These are phyloP conservation scores for Geotrichum histeridarum DNA, from an alignment of 1,139 yeast species.

Conservation along the genomic window DNA sequence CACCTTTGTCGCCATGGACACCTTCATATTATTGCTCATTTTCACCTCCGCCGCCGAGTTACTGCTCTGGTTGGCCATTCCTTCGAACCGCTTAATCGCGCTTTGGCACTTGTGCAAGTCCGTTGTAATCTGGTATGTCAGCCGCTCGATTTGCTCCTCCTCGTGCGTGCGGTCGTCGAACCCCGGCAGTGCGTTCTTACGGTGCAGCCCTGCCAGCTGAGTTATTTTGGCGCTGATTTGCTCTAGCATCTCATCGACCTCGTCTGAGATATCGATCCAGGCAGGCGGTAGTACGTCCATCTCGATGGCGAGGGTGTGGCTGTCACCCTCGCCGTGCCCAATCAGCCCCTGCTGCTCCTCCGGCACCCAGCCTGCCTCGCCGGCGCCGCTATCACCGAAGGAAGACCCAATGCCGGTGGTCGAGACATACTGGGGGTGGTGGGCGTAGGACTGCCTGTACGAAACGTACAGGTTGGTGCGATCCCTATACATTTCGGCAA, in stretches of 20 bases:
- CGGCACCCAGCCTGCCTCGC: conserved; percentile 43
- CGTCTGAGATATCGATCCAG: conserved; percentile 67
- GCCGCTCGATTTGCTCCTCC: conserved; percentile 69
- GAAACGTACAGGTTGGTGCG: conserved; percentile 43
- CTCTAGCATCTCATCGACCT: conserved; percentile 58
- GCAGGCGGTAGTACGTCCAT: conserved; percentile 62
- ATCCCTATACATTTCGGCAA: conserved; percentile 39
- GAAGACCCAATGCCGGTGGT: conserved; percentile 15
- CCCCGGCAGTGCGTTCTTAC: conserved; percentile 79
- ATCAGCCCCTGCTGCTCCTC: conserved; percentile 62
- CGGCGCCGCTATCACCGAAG: conserved; percentile 21
- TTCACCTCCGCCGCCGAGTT: conserved; percentile 47
- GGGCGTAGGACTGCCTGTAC: conserved; percentile 43
- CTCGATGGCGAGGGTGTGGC: conserved; percentile 36
- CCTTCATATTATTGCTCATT: conserved; percentile 75
- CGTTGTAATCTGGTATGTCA: conserved; percentile 70
- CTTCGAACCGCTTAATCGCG: conserved; percentile 62
- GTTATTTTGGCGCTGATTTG: conserved; percentile 49
- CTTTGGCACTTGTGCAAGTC: conserved; percentile 71
- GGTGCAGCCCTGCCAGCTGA: conserved; percentile 63
- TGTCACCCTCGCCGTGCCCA: conserved; percentile 35
- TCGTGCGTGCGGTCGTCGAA: conserved; percentile 68
- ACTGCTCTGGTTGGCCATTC: conserved; percentile 40
- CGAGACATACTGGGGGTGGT: conserved; percentile 32
- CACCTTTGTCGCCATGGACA: conserved; percentile 76